Evolutionary conservation across 2,329 filamentous ascomycete species (phyloP).

Genomic region (Diatrype stigma): DNA sequence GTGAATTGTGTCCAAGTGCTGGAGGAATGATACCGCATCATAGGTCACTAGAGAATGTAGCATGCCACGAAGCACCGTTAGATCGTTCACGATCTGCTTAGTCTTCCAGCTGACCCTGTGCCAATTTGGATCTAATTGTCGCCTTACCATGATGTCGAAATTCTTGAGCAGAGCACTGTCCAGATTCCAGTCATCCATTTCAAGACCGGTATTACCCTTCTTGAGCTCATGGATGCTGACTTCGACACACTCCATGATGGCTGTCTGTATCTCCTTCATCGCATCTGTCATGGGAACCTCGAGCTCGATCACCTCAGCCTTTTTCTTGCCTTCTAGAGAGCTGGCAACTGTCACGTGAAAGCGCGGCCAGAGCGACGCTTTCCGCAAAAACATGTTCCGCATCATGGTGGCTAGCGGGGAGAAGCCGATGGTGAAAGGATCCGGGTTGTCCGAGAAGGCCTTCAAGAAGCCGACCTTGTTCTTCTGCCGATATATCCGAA

Average conservation of each 20-base stretch:
- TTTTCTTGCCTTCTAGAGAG: conserved; percentile 84
- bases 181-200: conserved; percentile 95
- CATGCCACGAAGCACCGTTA: conserved; percentile 78
- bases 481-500: conserved; percentile 88
- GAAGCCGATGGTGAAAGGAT: conserved; percentile 85
- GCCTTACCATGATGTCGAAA: conserved; percentile 82
- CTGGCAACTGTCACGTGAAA: conserved; percentile 90
- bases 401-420: conserved; percentile 85
- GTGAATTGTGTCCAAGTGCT: conserved; percentile 90
- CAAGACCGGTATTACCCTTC: conserved; percentile 82
- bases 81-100: conserved; percentile 85
- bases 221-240: conserved; percentile 90
- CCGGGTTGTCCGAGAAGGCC: conserved; percentile 89
- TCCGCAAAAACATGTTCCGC: conserved; percentile 85
- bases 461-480: conserved; percentile 94
- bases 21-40: conserved; percentile 86
- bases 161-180: conserved; percentile 90
- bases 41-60: conserved; percentile 79
- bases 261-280: conserved; percentile 91
- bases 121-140: conserved; percentile 95
- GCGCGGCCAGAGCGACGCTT: conserved; percentile 84
- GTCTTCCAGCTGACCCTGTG: conserved; percentile 94
- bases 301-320: conserved; percentile 94
- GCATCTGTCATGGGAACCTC: conserved; percentile 93
- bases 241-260: conserved; percentile 93